phyloP scores from a whole-genome alignment of 768 basidiomycete genomes.

The Pulveroboletus sp. region DNA sequence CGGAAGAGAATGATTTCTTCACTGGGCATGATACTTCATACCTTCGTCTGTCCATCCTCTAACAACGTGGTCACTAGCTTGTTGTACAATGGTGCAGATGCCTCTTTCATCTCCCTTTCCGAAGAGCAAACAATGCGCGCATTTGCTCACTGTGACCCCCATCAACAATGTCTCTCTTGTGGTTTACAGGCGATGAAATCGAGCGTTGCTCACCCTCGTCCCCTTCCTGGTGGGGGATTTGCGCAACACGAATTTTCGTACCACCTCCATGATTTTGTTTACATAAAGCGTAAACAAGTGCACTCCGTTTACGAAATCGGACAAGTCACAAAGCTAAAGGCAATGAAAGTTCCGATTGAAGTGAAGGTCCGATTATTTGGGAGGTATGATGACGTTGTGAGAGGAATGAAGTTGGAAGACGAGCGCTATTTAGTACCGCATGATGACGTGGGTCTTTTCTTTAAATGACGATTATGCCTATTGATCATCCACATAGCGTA shows the following conservation, averaged over 20 bases:
- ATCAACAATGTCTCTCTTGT: slow-evolving; percentile 50
- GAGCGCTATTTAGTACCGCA: slow-evolving; percentile 19
- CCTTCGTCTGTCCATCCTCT: background rate
- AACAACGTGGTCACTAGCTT: slow-evolving; percentile 33
- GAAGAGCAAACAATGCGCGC: slow-evolving; percentile 26
- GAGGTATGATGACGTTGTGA: slow-evolving; percentile 41
- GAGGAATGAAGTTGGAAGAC: slow-evolving; percentile 13
- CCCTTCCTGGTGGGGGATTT: slow-evolving; percentile 33
- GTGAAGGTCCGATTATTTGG: slow-evolving; percentile 40
- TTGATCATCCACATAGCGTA: slow-evolving; percentile 22
- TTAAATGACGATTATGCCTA: background rate
- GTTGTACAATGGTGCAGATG: slow-evolving; percentile 45
- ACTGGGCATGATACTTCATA: slow-evolving; percentile 40
- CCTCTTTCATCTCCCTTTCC: slow-evolving; percentile 45
- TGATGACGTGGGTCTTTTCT: slow-evolving; percentile 39
- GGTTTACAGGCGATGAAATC: slow-evolving; percentile 30
- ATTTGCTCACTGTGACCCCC: slow-evolving; percentile 27
- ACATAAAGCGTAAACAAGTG: slow-evolving; percentile 37
- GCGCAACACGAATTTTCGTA: slow-evolving; percentile 42
- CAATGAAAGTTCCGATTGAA: slow-evolving; percentile 23
- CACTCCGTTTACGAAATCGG: slow-evolving; percentile 43
- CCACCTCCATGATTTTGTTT: slow-evolving; percentile 60
- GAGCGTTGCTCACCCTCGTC: slow-evolving; percentile 19
- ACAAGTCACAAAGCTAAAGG: slow-evolving; percentile 45
- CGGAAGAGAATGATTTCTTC: slow-evolving; percentile 47